Conservation (phyloP, 2,329 filamentous ascomycete species). For the Xylaria arbuscula region DNA sequence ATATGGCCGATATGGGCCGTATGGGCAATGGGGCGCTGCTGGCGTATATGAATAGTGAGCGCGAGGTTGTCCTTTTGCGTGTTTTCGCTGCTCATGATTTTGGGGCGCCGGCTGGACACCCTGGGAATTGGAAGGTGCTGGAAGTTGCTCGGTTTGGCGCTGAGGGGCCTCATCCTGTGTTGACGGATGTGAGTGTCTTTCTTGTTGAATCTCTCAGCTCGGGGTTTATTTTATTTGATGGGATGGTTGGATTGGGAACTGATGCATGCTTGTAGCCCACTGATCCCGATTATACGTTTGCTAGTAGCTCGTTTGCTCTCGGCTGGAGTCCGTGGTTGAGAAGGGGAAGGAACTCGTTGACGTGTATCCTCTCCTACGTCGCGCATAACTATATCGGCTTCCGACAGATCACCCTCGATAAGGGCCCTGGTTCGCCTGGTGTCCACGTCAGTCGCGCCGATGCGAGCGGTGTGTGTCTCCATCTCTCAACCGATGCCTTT, state of each 20-base stretch:
- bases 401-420: conserved; percentile 59
- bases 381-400: conserved; percentile 66
- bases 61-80: conserved; percentile 63
- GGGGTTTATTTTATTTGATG: too few species aligned
- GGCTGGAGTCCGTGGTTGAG: conserved; percentile 66
- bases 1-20: too few species aligned
- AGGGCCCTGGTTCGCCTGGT: conserved; percentile 51
- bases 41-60: conserved; percentile 63
- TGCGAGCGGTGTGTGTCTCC: conserved; percentile 60
- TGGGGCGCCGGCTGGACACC: conserved; percentile 36
- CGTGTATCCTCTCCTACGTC: conserved; percentile 62
- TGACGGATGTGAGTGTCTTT: conserved; percentile 47
- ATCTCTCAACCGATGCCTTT: conserved; percentile 64
- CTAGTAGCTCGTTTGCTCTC: conserved; percentile 62
- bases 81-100: conserved; percentile 55
- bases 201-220: neutral
- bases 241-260: too few species aligned
- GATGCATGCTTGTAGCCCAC: conserved; percentile 36
- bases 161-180: conserved; percentile 56
- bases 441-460: conserved; percentile 57
- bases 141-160: conserved; percentile 63
- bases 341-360: conserved; percentile 47
- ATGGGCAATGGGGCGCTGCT: conserved; percentile 57
- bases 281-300: conserved; percentile 63
- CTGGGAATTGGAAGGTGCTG: conserved; percentile 59